A percentile compares a stretch with the other conserved stretches of the same genome.
Evolutionary conservation across 805 yeast species (phyloP).

Genomic region (Sugiyamaella qingdaonensis): DNA sequence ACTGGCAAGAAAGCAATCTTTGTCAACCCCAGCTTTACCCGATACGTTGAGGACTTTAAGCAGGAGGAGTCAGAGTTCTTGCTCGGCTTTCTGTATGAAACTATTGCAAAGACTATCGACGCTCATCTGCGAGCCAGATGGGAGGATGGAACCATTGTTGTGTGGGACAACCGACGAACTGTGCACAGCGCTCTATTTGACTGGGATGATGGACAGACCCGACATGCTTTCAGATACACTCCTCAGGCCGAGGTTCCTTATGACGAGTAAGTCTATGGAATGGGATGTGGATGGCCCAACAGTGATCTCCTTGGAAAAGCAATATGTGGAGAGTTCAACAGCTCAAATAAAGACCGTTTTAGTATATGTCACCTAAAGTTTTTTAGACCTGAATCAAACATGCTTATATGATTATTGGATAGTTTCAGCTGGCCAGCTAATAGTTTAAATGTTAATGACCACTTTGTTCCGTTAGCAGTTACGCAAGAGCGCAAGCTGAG

Average conservation of each 20-base stretch:
- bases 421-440: no score
- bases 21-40: conserved; percentile 53
- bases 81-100: conserved; percentile 46
- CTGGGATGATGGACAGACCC: conserved; percentile 59
- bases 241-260: conserved; percentile 62
- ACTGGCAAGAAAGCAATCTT: conserved; percentile 54
- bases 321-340: no score
- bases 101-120: conserved; percentile 51
- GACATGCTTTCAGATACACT: conserved; percentile 73
- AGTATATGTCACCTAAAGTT: no score
- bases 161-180: conserved; percentile 77
- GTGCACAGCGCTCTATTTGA: conserved; percentile 66
- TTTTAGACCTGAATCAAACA: no score
- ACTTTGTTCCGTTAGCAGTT: no score
- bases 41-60: conserved; percentile 61
- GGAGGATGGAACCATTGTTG: conserved; percentile 64
- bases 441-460: no score
- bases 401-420: no score
- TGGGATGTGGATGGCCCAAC: no score
- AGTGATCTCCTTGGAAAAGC: no score
- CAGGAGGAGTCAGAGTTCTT: conserved; percentile 54
- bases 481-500: no score
- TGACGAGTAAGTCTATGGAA: conserved; percentile 8
- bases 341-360: no score
- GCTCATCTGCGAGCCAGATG: conserved; percentile 66